Base-by-base conservation (phyloP, 176 grass and related monocot species). In the Themeda triandra region DNA sequence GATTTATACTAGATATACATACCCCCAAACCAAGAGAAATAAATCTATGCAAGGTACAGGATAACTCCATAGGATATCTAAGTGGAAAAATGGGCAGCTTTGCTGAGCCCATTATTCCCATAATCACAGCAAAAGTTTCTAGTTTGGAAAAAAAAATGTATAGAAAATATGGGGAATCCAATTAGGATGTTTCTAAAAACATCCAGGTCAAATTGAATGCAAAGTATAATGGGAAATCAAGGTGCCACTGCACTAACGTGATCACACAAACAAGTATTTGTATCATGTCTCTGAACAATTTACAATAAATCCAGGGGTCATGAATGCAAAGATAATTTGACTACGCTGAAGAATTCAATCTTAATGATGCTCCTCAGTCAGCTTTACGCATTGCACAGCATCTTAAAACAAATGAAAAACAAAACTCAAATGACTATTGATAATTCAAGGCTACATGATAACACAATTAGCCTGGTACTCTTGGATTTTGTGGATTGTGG, bases 381-480 rank as follows among this genome's bases (percentile, higher is more conserved):
- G 42, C 74, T 27, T 77, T 77, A 19, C 10, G 19, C 39, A 69
- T 85, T 69, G 69, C 54, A 78, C 13, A 66, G 74, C 46, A 78
- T 24, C 25, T 78, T 60, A 83, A 66, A 46, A 53, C 46, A 32
- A 65, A 39, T 49, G 51, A 29, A 49, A 6, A 54, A 54, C 18
- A 69, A 56, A 23, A 59, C 14, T 45, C 30, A 6, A n/a, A 30
- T 19, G 19, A 53, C 60, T 36, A 84, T 63, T 48, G 71, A 45
- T 67, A 49, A 71, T 60, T 72, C 36, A 44, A 31, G 67, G 10
- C 48, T 33, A 75, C 46, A 75, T 66, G 3, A 11, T 32, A 75
- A 51, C 44, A 53, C 37, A 83, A 29, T 39, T 84, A 48, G 24
- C 66, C 39, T 32, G 29, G 25, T 17, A 71, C 71, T 82, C 41